phyloP scores from a whole-genome alignment of 2,329 filamentous ascomycete genomes.

The Trichoderma endophyticum region DNA sequence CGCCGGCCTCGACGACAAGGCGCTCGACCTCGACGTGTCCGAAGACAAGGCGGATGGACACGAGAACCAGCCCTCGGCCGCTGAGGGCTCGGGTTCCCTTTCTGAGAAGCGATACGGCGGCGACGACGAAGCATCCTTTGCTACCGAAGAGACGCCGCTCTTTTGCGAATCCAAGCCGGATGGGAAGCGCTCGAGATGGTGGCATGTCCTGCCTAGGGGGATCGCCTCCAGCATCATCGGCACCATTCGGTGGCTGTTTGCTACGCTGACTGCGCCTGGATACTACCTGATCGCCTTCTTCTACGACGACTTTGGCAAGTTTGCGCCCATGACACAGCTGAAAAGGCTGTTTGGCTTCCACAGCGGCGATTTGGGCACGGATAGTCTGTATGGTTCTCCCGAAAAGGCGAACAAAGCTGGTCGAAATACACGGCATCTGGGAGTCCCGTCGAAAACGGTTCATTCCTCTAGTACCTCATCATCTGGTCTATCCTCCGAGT shows the following conservation, averaged over 20 bases:
- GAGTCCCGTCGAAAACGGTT: constrained; percentile 27
- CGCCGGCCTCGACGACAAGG: constrained; percentile 45
- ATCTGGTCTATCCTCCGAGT: constrained; percentile 68
- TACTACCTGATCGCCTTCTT: constrained; percentile 81
- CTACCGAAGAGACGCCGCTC: constrained; percentile 66
- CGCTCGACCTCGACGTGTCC: constrained; percentile 27
- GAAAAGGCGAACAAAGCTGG: constrained; percentile 24
- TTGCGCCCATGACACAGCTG: constrained; percentile 73
- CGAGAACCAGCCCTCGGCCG: constrained; percentile 32
- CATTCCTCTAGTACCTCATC: constrained; percentile 46
- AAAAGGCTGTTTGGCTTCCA: constrained; percentile 58
- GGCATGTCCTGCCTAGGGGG: constrained; percentile 61
- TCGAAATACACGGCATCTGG: constrained; percentile 28
- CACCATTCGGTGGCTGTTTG: constrained; percentile 74
- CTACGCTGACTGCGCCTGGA: constrained; percentile 74
- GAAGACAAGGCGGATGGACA: constrained; percentile 35
- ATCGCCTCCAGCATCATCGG: constrained; percentile 70
- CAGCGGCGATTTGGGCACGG: constrained; percentile 41
- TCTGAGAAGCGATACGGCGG: constrained; percentile 38
- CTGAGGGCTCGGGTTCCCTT: constrained; percentile 38
- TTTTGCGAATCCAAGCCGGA: constrained; percentile 35
- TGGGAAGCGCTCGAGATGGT: constrained; percentile 42
- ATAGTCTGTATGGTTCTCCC: constrained; percentile 25
- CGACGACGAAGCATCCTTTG: constrained; percentile 34
- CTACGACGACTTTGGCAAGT: constrained; percentile 74